phyloP scores from a whole-genome alignment of 2,329 filamentous ascomycete species.

The Fusarium sterilihyphosum region DNA sequence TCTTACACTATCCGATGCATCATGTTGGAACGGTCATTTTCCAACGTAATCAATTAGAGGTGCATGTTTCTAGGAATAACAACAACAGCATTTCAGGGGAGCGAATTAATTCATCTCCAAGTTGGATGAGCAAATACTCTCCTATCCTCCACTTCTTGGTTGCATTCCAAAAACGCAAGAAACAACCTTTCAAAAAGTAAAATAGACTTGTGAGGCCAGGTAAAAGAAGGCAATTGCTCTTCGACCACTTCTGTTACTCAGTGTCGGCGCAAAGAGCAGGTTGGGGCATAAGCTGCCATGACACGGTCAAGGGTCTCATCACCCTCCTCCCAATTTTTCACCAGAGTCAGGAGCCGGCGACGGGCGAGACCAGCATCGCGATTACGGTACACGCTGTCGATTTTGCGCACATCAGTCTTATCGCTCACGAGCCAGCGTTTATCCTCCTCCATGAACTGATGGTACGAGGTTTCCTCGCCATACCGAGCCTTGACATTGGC shows the following conservation, averaged over 20 bases:
- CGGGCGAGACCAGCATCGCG: slow-evolving; percentile 51
- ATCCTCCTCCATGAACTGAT: slow-evolving; percentile 49
- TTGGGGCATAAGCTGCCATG: slow-evolving; percentile 46
- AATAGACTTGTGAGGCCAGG: neutral
- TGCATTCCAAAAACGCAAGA: neutral
- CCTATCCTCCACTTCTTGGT: neutral
- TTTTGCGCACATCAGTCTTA: slow-evolving; percentile 52
- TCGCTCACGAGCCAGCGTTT: slow-evolving; percentile 54
- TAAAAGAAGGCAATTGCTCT: neutral
- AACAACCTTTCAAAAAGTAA: neutral
- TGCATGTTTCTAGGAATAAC: neutral
- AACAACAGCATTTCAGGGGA: neutral
- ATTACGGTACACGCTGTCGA: slow-evolving; percentile 57
- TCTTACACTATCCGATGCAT: neutral
- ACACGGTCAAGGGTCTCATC: slow-evolving; percentile 52
- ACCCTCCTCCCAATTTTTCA: slow-evolving; percentile 54
- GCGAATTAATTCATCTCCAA: neutral
- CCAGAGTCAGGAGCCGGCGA: slow-evolving; percentile 48
- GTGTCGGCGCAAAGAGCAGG: slow-evolving; percentile 39
- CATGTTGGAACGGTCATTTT: neutral
- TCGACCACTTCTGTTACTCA: neutral
- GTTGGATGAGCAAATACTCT: neutral
- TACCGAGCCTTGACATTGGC: slow-evolving; percentile 47
- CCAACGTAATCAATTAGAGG: neutral
- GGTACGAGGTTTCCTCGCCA: slow-evolving; percentile 45